Conservation (phyloP, 2,329 filamentous ascomycete genomes). For the Fusarium pseudoanthophilum region DNA sequence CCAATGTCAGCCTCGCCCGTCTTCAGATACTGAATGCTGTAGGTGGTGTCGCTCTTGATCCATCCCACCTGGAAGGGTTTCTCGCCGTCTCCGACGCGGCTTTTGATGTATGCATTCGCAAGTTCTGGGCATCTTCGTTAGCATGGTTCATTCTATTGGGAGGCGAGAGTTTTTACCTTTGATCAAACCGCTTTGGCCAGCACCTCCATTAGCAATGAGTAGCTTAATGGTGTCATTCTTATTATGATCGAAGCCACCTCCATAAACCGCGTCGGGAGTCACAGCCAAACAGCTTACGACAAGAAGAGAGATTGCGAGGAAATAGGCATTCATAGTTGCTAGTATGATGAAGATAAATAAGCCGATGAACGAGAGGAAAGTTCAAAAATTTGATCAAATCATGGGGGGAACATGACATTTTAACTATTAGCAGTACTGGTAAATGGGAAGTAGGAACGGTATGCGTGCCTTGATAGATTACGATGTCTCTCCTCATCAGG, state of each 20-base stretch:
- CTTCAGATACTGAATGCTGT: slow-evolving; percentile 57
- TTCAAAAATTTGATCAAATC: not conserved
- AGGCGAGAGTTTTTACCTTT: slow-evolving; percentile 6
- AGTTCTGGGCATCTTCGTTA: slow-evolving; percentile 26
- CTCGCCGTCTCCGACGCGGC: slow-evolving; percentile 25
- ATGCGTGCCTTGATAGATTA: not conserved
- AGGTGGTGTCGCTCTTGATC: slow-evolving; percentile 58
- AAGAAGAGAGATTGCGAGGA: not conserved
- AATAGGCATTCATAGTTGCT: not conserved
- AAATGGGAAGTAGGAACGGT: too few relatives aligned
- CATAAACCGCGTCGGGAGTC: slow-evolving; percentile 34
- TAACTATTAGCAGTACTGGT: not conserved
- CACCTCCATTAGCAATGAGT: slow-evolving; percentile 51
- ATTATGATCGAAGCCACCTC: slow-evolving; percentile 25
- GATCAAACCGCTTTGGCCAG: slow-evolving; percentile 52
- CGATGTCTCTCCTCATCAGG: not conserved
- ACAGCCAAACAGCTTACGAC: slow-evolving; percentile 3
- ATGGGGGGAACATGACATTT: not conserved
- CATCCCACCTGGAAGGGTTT: slow-evolving; percentile 56
- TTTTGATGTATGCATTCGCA: slow-evolving; percentile 44
- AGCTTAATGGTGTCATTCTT: slow-evolving; percentile 34
- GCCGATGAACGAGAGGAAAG: not conserved
- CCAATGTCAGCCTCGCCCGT: slow-evolving; percentile 54
- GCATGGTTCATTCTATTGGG: fast-evolving
- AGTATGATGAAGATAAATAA: too few relatives aligned